Conservation (phyloP, 1,139 yeast genomes). For the Candida glucosophila region DNA sequence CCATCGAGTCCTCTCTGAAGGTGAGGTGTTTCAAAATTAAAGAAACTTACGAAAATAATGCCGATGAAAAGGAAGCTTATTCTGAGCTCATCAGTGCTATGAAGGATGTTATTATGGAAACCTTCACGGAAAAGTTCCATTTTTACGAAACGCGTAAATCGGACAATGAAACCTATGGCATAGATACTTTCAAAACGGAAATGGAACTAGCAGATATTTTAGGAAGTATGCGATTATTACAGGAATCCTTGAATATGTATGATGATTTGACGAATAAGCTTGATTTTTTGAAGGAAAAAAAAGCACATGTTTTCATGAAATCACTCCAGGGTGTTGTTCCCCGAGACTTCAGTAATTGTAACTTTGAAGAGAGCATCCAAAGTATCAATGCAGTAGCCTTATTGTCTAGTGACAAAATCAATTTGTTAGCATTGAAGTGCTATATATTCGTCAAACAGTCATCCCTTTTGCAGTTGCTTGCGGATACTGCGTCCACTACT, state of each 20-base stretch:
- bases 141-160: neutral
- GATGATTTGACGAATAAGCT: constrained; percentile 26
- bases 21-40: constrained; percentile 35
- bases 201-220: constrained; percentile 20
- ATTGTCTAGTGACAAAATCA: constrained; percentile 9
- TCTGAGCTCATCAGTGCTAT: constrained; percentile 34
- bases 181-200: constrained; percentile 9
- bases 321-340: constrained; percentile 5
- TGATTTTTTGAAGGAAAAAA: constrained; percentile 12
- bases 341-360: constrained; percentile 9
- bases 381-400: constrained; percentile 5
- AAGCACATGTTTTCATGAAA: constrained; percentile 10
- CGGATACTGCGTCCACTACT: constrained; percentile 16
- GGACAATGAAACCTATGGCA: constrained; percentile 4
- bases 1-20: constrained; percentile 9
- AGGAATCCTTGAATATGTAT: constrained; percentile 47
- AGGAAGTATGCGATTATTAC: constrained; percentile 44
- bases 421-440: constrained; percentile 18
- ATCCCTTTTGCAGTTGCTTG: constrained; percentile 18
- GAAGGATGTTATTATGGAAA: constrained; percentile 44
- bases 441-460: constrained; percentile 22
- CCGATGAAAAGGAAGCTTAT: constrained; percentile 42
- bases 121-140: constrained; percentile 34
- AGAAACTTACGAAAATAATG: constrained; percentile 25
- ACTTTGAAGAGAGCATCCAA: constrained; percentile 11